phyloP scores from a whole-genome alignment of 1,284 basidiomycete genomes.

The Grifola frondosa region DNA sequence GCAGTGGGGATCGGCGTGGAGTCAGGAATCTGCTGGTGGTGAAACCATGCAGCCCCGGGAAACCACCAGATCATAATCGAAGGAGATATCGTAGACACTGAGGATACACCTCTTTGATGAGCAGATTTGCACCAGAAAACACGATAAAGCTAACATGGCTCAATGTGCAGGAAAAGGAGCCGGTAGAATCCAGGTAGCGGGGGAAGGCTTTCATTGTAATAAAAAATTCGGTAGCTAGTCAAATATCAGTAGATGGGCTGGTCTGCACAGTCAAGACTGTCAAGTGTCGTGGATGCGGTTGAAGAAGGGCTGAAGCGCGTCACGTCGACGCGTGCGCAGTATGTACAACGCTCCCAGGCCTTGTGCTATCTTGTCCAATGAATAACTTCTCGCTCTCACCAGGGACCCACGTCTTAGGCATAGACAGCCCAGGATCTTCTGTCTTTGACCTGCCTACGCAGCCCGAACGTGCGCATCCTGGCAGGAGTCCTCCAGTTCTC shows the following conservation, averaged over 20 bases:
- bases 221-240: too few relatives aligned
- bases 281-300: too few relatives aligned
- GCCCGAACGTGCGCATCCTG: constrained; percentile 9
- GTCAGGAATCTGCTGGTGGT: constrained; percentile 64
- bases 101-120: background rate
- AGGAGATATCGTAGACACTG: constrained; percentile 61
- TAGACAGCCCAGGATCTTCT: constrained; percentile 63
- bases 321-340: too few relatives aligned
- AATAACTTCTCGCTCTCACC: constrained; percentile 23
- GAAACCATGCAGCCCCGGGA: constrained; percentile 71
- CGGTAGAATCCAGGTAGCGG: constrained; percentile 70
- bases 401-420: constrained; percentile 11
- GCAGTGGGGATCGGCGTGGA: constrained; percentile 31
- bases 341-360: too few relatives aligned
- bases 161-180: constrained; percentile 65
- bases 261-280: too few relatives aligned
- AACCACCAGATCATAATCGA: constrained; percentile 58
- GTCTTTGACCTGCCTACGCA: constrained; percentile 70
- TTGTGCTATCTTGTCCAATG: too few relatives aligned
- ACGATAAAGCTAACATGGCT: constrained; percentile 53
- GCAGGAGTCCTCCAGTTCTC: constrained; percentile 3
- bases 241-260: too few relatives aligned
- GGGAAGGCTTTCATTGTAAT: too few relatives aligned
- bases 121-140: background rate
- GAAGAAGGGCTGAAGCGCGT: too few relatives aligned